Percentiles rank a stretch among this genome's conserved stretches.
Evolutionary conservation across 1,139 yeast species (phyloP).

Genomic region (Candida frijolesensis): DNA sequence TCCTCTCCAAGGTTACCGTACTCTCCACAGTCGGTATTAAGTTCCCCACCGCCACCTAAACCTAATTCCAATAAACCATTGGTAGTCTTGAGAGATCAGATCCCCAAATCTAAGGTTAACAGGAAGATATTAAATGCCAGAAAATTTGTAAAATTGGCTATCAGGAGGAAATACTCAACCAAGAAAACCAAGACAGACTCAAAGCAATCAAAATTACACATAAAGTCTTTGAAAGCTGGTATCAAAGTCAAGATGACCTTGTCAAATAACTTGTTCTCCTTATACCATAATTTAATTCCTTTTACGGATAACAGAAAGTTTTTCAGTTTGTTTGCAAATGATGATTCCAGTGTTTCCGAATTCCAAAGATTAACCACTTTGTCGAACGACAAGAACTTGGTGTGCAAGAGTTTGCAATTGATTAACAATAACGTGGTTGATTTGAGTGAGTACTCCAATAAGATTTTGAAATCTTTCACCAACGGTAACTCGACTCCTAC

Average conservation of each 20-base stretch:
- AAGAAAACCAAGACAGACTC: conserved; percentile 17
- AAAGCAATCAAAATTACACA: conserved; percentile 40
- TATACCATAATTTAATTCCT: conserved; percentile 49
- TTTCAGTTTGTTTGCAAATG: conserved; percentile 13
- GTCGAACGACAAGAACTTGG: conserved; percentile 15
- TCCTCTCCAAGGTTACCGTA: conserved; percentile 1
- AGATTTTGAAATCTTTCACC: conserved; percentile 29
- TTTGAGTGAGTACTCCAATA: conserved; percentile 36
- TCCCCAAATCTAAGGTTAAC: conserved; percentile 29
- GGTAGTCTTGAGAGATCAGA: conserved; percentile 9
- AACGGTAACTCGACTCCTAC: conserved; percentile 27
- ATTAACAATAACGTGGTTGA: conserved; percentile 42
- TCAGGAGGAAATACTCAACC: conserved; percentile 36
- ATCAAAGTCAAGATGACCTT: conserved; percentile 50
- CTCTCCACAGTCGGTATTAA: neutral
- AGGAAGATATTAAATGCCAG: conserved; percentile 23
- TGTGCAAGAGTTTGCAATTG: conserved; percentile 31
- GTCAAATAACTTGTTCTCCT: conserved; percentile 43
- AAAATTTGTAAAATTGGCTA: conserved; percentile 40
- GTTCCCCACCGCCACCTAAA: neutral
- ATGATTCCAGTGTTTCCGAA: conserved; percentile 1
- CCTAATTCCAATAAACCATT: conserved; percentile 9
- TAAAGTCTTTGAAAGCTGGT: conserved; percentile 56
- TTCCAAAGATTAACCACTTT: neutral
- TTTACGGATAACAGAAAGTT: conserved; percentile 23